Base-by-base conservation (phyloP, 164 flowering plant species). In the Nymphaea thermarum region DNA sequence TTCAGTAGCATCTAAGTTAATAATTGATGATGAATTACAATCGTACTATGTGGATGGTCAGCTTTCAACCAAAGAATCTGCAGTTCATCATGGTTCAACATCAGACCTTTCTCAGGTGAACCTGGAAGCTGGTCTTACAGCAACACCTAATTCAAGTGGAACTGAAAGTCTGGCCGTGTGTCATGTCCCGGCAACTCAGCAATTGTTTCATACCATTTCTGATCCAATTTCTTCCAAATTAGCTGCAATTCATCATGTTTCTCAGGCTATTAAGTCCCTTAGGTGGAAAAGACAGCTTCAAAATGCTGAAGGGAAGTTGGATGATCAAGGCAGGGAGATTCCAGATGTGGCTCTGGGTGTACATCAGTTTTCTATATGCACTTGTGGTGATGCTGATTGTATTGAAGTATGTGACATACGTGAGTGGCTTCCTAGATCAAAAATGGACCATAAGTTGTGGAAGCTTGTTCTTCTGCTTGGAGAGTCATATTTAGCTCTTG, bases 401-500 rank as follows among this genome's bases (percentile, higher is more conserved):
- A 91, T 94, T 77, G 99, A 91, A 83, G 91, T 90, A 67, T 94
- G 97, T 80, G 99, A 94, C 71, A 87, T 94, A 70, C 72, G 88
- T 61, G 88, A 90, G 64, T 94, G 99, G 97, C 96, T 94, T 67
- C 93, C 90, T 60, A 89, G 75, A 70, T 87, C 90, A 42, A 91
- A 90, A 74, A 69, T 94, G 82, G 96, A 94, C 76, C 84, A 82
- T 66, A 94, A 86, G 75, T 68, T 88, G 78, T 94, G 97, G 97
- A 91, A 91, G 78, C 93, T 94, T 70, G 86, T 94, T 76, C 91
- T 91, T 74, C 77, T 94, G 72, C 90, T 94, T 72, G 99, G 99
- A 53, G 99, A 94, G 78, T 94, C 99, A 66, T 94, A 94, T 86
- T 80, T 94, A 79, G 93, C 92, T 57, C 95, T 94, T 77, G 99